phyloP scores from a whole-genome alignment of 805 yeast species.

The Suhomyces xylopsoci region DNA sequence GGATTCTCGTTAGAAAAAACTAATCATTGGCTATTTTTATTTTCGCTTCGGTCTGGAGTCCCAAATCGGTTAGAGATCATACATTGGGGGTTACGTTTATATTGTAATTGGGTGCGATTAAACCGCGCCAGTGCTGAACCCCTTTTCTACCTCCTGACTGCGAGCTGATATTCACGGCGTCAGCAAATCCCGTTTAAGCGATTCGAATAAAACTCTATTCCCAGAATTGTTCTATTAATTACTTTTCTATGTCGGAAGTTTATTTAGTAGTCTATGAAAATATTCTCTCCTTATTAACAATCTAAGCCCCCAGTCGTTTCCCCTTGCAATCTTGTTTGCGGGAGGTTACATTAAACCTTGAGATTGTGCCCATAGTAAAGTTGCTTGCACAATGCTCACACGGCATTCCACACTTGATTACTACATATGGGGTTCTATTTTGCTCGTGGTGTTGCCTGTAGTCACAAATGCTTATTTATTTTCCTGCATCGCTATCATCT shows the following conservation, averaged over 20 bases:
- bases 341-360: neutral
- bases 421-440: neutral
- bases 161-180: neutral
- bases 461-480: neutral
- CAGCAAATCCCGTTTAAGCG: neutral
- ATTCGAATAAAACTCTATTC: neutral
- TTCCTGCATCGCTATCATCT: conserved; percentile 48
- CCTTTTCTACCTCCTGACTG: neutral
- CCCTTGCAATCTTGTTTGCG: neutral
- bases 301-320: neutral
- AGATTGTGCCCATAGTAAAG: neutral
- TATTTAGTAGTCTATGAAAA: neutral
- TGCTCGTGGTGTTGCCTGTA: neutral
- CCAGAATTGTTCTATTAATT: neutral
- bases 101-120: neutral
- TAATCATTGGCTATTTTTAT: neutral
- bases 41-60: neutral
- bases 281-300: neutral
- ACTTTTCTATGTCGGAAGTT: neutral
- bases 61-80: neutral
- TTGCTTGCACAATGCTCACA: neutral
- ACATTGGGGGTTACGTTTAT: neutral
- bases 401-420: neutral
- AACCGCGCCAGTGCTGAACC: neutral
- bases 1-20: neutral